phyloP scores from a whole-genome alignment of 1,284 basidiomycete species.

The Ceratobasidium sp. region DNA sequence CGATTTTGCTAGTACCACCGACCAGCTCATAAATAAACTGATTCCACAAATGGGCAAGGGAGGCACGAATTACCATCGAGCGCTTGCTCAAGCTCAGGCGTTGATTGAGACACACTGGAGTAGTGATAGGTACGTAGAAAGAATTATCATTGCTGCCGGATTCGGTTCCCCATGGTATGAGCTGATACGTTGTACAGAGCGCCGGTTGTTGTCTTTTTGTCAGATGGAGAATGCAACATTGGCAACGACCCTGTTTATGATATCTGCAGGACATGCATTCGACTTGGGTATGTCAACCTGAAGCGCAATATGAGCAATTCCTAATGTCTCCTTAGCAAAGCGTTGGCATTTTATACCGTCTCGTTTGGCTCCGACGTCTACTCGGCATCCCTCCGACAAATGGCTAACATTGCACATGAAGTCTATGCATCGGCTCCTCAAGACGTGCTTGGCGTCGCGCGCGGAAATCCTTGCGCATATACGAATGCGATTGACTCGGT shows the following conservation, averaged over 20 bases:
- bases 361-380: constrained; percentile 61
- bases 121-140: constrained; percentile 64
- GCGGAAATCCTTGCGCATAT: constrained; percentile 62
- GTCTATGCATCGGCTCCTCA: constrained; percentile 61
- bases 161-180: no score
- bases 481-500: constrained; percentile 66
- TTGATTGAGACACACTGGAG: constrained; percentile 65
- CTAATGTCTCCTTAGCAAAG: constrained; percentile 57
- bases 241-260: constrained; percentile 59
- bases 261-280: constrained; percentile 61
- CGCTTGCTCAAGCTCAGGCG: constrained; percentile 55
- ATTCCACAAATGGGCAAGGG: constrained; percentile 54
- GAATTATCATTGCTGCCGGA: no score
- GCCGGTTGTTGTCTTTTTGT: constrained; percentile 72
- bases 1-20: constrained; percentile 63
- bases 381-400: constrained; percentile 58
- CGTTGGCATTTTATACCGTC: constrained; percentile 68
- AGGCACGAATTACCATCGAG: constrained; percentile 63
- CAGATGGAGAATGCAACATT: constrained; percentile 64
- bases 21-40: constrained; percentile 58
- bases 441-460: constrained; percentile 58
- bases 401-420: constrained; percentile 65
- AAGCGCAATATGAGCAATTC: background rate
- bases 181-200: constrained; percentile 52
- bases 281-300: constrained; percentile 58